Evolutionary conservation across 768 basidiomycete species (phyloP).

Genomic region (Galerina marginata): DNA sequence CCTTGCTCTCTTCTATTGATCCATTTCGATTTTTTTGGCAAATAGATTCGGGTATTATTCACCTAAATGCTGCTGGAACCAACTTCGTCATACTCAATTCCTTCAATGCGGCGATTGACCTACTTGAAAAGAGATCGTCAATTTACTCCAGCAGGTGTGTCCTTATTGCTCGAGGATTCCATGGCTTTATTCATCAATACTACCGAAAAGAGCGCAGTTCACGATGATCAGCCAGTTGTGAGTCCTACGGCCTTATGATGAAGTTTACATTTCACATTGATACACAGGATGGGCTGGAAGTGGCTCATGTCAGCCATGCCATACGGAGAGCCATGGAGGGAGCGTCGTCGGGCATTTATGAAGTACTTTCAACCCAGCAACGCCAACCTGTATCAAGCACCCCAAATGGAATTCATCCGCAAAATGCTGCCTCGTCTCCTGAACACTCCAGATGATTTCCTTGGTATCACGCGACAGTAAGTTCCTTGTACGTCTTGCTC

Average conservation of each 20-base stretch:
- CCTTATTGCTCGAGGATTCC: not conserved
- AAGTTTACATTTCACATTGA: too few species aligned
- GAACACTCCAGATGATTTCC: constrained; percentile 43
- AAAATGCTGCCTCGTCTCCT: constrained; percentile 36
- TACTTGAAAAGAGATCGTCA: constrained; percentile 10
- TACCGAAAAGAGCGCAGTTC: not conserved
- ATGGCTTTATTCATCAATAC: not conserved
- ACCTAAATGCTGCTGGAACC: constrained; percentile 2
- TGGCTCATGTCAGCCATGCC: constrained; percentile 45
- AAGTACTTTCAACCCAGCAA: constrained; percentile 45
- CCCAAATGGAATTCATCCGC: constrained; percentile 35
- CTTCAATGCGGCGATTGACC: not conserved
- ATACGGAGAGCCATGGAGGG: constrained; percentile 47
- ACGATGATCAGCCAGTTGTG: constrained; percentile 14
- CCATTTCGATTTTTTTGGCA: not conserved
- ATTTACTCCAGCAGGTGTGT: constrained; percentile 12
- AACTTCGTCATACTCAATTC: constrained; percentile 5
- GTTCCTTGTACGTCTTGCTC: constrained; percentile 13
- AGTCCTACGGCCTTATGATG: too few species aligned
- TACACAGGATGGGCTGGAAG: constrained; percentile 49
- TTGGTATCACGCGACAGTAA: constrained; percentile 41
- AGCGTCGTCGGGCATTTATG: constrained; percentile 46
- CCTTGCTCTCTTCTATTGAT: too few species aligned
- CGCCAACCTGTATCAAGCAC: constrained; percentile 33
- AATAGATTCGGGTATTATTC: not conserved